These are phyloP conservation scores for Cyclospora cayetanensis DNA, from an alignment of 169 alveolate species.

Conservation along the genomic window DNA sequence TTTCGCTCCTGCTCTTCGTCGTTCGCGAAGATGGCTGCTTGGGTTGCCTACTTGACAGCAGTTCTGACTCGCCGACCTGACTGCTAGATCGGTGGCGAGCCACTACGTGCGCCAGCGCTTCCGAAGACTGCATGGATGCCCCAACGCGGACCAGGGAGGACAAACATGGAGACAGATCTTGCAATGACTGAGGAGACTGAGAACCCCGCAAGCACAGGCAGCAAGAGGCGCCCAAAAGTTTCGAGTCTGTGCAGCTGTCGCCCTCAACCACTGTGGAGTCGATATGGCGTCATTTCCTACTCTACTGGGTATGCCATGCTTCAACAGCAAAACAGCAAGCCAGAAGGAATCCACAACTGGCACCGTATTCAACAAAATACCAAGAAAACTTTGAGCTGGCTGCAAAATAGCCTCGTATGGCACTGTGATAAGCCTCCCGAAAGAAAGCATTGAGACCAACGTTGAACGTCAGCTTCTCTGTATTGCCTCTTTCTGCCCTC, in stretches of 20 bases:
- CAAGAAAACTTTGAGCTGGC: neutral
- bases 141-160: neutral
- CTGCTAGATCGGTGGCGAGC: neutral
- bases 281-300: too few relatives aligned
- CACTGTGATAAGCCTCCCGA: neutral
- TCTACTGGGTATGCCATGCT: too few relatives aligned
- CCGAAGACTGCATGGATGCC: neutral
- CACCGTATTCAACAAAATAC: neutral
- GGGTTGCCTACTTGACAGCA: neutral
- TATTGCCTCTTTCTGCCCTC: too few relatives aligned
- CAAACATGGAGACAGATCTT: neutral
- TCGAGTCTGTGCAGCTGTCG: too few relatives aligned
- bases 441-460: too few relatives aligned
- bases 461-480: too few relatives aligned
- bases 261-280: too few relatives aligned
- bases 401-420: neutral
- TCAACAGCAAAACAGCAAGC: too few relatives aligned
- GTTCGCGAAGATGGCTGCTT: neutral
- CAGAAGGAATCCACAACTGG: too few relatives aligned
- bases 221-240: neutral
- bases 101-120: neutral
- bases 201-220: neutral
- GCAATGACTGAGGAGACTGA: neutral
- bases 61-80: neutral
- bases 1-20: neutral